These are phyloP conservation scores for Coniochaeta sp. DNA, from an alignment of 2,329 filamentous ascomycete genomes.

Conservation along the genomic window DNA sequence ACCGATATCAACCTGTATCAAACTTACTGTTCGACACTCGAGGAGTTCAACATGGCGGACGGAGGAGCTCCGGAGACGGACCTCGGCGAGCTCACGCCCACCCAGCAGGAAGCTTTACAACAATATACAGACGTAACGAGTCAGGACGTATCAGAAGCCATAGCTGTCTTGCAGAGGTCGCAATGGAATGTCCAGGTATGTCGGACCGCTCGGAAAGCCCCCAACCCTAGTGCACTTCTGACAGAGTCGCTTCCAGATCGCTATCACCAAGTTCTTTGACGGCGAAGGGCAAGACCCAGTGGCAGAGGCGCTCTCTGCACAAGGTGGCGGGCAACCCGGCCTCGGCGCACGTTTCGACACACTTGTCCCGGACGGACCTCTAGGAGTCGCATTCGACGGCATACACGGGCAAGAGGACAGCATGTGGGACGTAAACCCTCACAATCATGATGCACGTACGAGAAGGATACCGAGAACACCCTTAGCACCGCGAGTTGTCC, in stretches of 20 bases:
- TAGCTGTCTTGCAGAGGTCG: slow-evolving; percentile 73
- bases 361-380: not conserved
- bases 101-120: slow-evolving; percentile 77
- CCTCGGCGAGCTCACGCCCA: slow-evolving; percentile 62
- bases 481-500: slow-evolving; percentile 79
- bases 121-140: slow-evolving; percentile 86
- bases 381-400: not conserved
- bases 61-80: slow-evolving; percentile 41
- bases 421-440: slow-evolving; percentile 29
- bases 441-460: slow-evolving; percentile 21
- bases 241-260: slow-evolving; percentile 53
- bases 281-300: slow-evolving; percentile 80
- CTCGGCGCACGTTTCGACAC: not conserved
- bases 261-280: slow-evolving; percentile 96
- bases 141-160: slow-evolving; percentile 68
- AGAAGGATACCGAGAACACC: slow-evolving; percentile 37
- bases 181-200: slow-evolving; percentile 92
- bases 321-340: slow-evolving; percentile 31
- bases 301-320: slow-evolving; percentile 64
- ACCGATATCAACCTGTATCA: not conserved
- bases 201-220: not conserved
- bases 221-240: not conserved
- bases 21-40: not conserved
- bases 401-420: not conserved
- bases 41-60: slow-evolving; percentile 28